Evolutionary conservation across 2,329 filamentous ascomycete species (phyloP).

Genomic region (Fragosphaeria purpurea): DNA sequence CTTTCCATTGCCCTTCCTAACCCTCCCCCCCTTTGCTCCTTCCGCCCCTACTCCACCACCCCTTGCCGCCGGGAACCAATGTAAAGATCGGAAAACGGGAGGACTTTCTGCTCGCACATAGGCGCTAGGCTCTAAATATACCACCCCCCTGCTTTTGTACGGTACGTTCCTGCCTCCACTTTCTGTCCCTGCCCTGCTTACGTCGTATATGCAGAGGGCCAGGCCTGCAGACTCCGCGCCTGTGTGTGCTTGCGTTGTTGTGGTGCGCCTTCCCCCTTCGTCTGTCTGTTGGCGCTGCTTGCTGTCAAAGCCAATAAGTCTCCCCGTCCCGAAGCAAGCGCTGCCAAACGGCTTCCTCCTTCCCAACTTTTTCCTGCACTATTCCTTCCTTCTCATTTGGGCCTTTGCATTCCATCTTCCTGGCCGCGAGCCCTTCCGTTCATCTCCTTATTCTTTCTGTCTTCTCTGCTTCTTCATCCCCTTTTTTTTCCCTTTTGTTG

Average conservation of each 20-base stretch:
- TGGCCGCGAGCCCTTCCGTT: not conserved
- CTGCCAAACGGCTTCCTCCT: not conserved
- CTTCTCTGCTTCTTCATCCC: no score
- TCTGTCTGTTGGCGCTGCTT: not conserved
- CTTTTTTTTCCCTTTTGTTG: no score
- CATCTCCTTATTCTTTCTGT: not conserved
- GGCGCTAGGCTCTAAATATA: constrained; percentile 11
- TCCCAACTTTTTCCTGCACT: not conserved
- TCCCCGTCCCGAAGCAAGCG: constrained; percentile 5
- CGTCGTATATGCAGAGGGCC: no score
- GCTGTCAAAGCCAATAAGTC: not conserved
- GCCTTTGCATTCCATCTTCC: no score
- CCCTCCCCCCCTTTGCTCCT: not conserved
- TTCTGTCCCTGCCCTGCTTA: no score
- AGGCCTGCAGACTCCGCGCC: no score
- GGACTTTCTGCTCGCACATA: not conserved
- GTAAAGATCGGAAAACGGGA: not conserved
- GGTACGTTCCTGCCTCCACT: not conserved
- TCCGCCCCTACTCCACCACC: constrained; percentile 1
- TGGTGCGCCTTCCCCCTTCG: not conserved
- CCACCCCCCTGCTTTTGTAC: constrained; percentile 1
- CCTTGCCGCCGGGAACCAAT: constrained; percentile 4
- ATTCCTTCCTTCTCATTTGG: not conserved
- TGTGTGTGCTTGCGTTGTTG: no score
- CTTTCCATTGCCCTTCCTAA: not conserved